Conservation (phyloP, 306 rosid genomes). For the Malus orientalis region DNA sequence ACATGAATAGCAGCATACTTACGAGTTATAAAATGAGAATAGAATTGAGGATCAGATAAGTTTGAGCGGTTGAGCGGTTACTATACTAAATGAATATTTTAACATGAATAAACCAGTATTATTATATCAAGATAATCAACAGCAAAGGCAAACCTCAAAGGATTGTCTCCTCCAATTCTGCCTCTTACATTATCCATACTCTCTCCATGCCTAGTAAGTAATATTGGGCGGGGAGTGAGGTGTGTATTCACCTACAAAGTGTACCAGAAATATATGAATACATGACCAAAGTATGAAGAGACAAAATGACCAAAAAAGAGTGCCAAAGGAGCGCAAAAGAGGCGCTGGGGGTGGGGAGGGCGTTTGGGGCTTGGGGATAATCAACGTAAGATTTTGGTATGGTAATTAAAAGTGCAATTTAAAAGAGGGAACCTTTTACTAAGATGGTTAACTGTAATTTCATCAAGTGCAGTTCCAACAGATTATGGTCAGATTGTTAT, state of each 20-base stretch:
- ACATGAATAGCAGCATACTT: background rate
- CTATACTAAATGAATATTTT: background rate
- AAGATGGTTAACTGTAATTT: background rate
- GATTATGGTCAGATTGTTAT: background rate
- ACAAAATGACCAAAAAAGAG: background rate
- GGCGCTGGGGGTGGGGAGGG: background rate
- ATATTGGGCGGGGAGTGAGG: constrained; percentile 96
- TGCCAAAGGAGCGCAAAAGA: background rate
- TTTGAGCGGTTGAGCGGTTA: background rate
- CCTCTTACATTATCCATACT: constrained; percentile 95
- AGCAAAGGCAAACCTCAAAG: constrained; percentile 48
- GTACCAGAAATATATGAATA: background rate
- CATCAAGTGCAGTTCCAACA: background rate
- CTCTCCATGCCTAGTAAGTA: constrained; percentile 97
- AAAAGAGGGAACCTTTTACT: background rate
- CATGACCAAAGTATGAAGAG: background rate
- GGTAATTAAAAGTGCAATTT: background rate
- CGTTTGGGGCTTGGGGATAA: background rate
- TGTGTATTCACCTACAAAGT: constrained; percentile 81
- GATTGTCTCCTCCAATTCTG: constrained; percentile 90
- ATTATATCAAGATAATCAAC: background rate
- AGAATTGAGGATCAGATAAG: background rate
- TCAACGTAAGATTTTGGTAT: background rate
- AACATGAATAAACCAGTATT: background rate
- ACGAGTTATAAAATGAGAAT: background rate